Base-by-base conservation (phyloP, 78 protist species). In the Dictyostelium purpureum region DNA sequence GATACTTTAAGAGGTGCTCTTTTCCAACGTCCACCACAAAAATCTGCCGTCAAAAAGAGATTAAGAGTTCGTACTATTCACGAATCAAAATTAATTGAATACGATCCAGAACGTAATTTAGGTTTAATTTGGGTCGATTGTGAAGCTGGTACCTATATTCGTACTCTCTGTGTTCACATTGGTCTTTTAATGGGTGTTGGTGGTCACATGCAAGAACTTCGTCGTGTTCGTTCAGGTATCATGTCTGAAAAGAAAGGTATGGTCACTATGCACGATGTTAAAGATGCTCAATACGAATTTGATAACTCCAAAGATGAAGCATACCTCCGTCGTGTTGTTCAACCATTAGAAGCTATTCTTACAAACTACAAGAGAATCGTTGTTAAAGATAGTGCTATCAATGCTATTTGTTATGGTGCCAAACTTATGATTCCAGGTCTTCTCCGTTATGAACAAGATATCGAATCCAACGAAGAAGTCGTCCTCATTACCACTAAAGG, bases 61-160 rank as follows among this genome's bases (percentile, higher is more conserved):
- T 97, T 99, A 63, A 98, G 99, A 12, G 88, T 99, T 59, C 95
- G 99, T 37, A 98, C 99, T 40, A 97, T 99, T 88, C 99, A 98
- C 88, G 88, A 97, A 76, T 67, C 77, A 78, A 93, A 97, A 87
- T 89, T 99, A 63, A 6, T 98, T 11, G 99, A 99, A 85, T 99
- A 43, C 67, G 99, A 99, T 79, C 24, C 10, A 18, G 99, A 98
- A 54, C 85, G 98, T 38, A 76, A 98, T 77, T 95, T 99, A n/a
- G 98, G 97, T 31, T 89, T 99, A 65, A 97, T 99, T 97, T 91
- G 98, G 97, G 98, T 98, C 33, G 61, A 61, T 47, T 99, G 99
- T 92, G 99, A 99, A 93, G 99, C 99, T 5, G 99, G 99, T 49
- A 99, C 99, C 5, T 99, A 99, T 97, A 98, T 99, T 75, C 97